These are phyloP conservation scores for Penicillium pulvis DNA, from an alignment of 495 filamentous ascomycete genomes.

Conservation along the genomic window DNA sequence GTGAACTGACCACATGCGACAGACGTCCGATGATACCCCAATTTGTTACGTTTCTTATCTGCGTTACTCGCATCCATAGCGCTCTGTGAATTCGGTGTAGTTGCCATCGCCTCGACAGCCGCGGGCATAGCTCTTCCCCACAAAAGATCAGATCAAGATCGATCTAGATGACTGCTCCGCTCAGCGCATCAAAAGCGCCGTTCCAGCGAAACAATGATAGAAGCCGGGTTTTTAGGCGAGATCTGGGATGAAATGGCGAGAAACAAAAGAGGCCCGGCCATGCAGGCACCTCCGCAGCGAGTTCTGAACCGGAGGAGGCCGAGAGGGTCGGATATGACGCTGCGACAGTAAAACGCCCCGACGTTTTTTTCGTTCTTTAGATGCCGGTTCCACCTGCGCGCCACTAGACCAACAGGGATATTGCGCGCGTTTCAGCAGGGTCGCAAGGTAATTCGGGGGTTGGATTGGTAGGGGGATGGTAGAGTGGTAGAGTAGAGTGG, in stretches of 20 bases:
- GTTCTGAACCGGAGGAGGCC: constrained; percentile 1
- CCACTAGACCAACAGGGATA: constrained; percentile 21
- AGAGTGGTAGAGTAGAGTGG: constrained; percentile 3
- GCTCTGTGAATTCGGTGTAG: constrained; percentile 67
- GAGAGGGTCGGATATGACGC: constrained; percentile 18
- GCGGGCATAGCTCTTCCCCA: constrained; percentile 44
- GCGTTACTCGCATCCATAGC: constrained; percentile 44
- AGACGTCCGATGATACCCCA: constrained; percentile 95
- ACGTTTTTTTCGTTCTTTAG: background rate
- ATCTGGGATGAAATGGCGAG: constrained; percentile 14
- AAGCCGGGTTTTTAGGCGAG: background rate
- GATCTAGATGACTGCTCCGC: constrained; percentile 32
- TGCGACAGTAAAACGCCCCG: constrained; percentile 11
- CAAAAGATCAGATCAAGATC: constrained; percentile 9
- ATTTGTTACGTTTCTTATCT: constrained; percentile 93
- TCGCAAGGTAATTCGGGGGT: constrained; percentile 2
- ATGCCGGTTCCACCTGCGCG: constrained; percentile 25
- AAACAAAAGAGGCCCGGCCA: constrained; percentile 17
- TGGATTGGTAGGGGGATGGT: background rate
- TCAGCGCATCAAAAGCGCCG: constrained; percentile 37
- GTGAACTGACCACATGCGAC: constrained; percentile 89
- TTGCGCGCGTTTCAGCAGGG: constrained; percentile 28
- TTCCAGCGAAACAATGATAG: background rate
- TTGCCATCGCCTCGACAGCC: constrained; percentile 62
- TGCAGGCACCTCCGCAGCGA: constrained; percentile 16